Percentiles rank a stretch among this genome's conserved stretches.
Conservation (phyloP, 371 early-diverging fungal genomes). For the Mortierella sp. region DNA sequence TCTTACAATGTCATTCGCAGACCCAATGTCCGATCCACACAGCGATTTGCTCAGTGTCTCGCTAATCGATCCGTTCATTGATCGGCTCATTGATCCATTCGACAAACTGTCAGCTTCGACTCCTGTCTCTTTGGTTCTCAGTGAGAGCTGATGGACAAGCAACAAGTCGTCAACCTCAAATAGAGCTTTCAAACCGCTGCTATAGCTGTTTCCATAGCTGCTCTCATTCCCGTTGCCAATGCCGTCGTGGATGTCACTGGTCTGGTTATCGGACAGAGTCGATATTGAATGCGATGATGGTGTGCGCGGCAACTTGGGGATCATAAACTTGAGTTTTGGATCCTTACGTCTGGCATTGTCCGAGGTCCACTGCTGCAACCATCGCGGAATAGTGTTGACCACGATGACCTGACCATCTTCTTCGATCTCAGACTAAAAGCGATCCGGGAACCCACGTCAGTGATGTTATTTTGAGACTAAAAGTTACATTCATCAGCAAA, state of each 20-base stretch:
- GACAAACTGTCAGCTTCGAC: neutral
- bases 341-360: slow-evolving; percentile 29
- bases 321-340: slow-evolving; percentile 27
- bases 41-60: neutral
- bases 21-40: neutral
- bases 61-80: neutral
- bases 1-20: neutral
- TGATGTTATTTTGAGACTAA: neutral
- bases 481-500: neutral
- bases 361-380: slow-evolving; percentile 47
- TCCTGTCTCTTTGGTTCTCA: neutral
- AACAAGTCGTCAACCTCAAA: neutral
- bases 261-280: too few relatives aligned
- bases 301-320: slow-evolving; percentile 10
- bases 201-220: neutral
- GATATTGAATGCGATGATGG: slow-evolving; percentile 13
- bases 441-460: too few relatives aligned
- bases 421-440: slow-evolving; percentile 21
- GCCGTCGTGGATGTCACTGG: neutral
- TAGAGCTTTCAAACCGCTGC: neutral
- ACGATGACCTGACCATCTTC: slow-evolving; percentile 43
- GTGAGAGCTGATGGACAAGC: neutral
- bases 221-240: neutral
- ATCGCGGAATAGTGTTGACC: slow-evolving; percentile 43
- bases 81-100: neutral